phyloP scores from a whole-genome alignment of 805 yeast genomes.

The Wickerhamomyces sydowiorum region DNA sequence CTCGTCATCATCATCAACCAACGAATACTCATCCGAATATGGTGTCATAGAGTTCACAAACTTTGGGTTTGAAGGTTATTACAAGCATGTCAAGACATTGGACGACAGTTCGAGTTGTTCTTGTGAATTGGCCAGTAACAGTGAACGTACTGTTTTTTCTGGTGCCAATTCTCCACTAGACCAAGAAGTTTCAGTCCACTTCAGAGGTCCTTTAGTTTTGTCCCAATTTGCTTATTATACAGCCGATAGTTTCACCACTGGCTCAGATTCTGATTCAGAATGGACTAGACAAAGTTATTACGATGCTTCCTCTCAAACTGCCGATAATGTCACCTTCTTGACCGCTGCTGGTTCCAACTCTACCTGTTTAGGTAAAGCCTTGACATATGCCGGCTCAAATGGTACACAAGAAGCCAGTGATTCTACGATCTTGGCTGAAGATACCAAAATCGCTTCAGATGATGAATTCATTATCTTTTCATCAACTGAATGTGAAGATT shows the following conservation, averaged over 20 bases:
- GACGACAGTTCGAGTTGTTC: conserved; percentile 34
- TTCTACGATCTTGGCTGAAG: conserved; percentile 43
- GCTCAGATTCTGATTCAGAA: conserved; percentile 30
- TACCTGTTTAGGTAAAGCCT: conserved; percentile 63
- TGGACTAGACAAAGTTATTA: conserved; percentile 63
- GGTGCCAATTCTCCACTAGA: conserved; percentile 65
- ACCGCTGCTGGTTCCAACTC: conserved; percentile 57
- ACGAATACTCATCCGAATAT: conserved; percentile 19
- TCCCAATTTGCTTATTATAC: conserved; percentile 57
- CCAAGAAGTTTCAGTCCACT: conserved; percentile 68
- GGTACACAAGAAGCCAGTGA: conserved; percentile 43
- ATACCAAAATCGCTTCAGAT: conserved; percentile 48
- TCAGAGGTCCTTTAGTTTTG: conserved; percentile 69
- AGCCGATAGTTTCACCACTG: conserved; percentile 33
- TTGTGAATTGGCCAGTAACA: conserved; percentile 41
- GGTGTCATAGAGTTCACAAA: conserved; percentile 44
- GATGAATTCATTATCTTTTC: conserved; percentile 59
- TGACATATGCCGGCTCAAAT: conserved; percentile 53
- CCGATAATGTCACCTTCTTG: conserved; percentile 63
- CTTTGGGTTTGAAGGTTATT: conserved; percentile 51
- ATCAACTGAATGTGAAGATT: conserved; percentile 47
- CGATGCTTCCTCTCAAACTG: conserved; percentile 39
- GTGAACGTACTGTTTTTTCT: conserved; percentile 34
- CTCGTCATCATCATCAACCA: conserved; percentile 3
- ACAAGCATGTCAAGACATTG: conserved; percentile 39